These are phyloP conservation scores for Penicillium waksmanii DNA, from an alignment of 495 filamentous ascomycete species.

Conservation along the genomic window DNA sequence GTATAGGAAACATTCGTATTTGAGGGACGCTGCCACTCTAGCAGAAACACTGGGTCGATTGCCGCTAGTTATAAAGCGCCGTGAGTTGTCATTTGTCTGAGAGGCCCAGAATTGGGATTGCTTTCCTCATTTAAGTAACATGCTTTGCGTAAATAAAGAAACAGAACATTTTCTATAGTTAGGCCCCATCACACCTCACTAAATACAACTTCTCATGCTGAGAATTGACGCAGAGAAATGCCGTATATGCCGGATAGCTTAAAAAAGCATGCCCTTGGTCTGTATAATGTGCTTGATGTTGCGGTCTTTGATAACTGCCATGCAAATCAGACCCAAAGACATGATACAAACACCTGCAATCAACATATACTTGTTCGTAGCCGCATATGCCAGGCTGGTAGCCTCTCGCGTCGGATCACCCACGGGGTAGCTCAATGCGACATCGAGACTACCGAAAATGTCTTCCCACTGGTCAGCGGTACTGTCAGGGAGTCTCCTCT, in stretches of 20 bases:
- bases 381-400: slow-evolving; percentile 56
- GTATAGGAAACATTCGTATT: too few species aligned
- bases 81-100: too few species aligned
- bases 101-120: too few species aligned
- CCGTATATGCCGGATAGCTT: neutral
- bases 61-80: too few species aligned
- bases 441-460: slow-evolving; percentile 54
- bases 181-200: too few species aligned
- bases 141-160: too few species aligned
- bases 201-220: too few species aligned
- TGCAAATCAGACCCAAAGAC: slow-evolving; percentile 35
- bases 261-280: slow-evolving; percentile 26
- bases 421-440: slow-evolving; percentile 55
- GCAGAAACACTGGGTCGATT: too few species aligned
- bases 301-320: slow-evolving; percentile 28
- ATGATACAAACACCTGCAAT: slow-evolving; percentile 36
- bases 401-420: slow-evolving; percentile 53
- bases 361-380: slow-evolving; percentile 47
- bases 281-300: slow-evolving; percentile 26
- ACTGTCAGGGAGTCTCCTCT: slow-evolving; percentile 56
- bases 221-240: too few species aligned
- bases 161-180: too few species aligned
- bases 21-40: too few species aligned
- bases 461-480: slow-evolving; percentile 32
- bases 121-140: too few species aligned